Evolutionary conservation across 208 protist species (phyloP), one percentile per base, ranked within the genome.

Genomic region (Wallacemonas rigidus): DNA sequence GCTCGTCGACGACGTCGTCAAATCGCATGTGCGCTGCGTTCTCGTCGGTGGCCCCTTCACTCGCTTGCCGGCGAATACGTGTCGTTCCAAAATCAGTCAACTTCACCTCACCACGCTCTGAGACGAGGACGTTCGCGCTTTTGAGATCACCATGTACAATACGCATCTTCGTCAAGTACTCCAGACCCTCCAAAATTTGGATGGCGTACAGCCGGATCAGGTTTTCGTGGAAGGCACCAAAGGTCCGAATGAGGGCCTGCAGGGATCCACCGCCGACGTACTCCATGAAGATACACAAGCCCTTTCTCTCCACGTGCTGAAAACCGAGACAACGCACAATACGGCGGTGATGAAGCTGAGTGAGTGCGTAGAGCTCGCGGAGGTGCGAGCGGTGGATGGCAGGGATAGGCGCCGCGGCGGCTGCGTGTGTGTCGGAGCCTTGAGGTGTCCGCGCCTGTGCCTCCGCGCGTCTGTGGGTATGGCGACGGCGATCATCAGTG

Each of bases 71-170:
- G 12, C 77, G 69, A 44, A 86, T 81, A 17, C 80, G 77, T 64
- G 80, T 89, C 4, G 85, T 94, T 39, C 96, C 96, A 83, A 98
- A 98, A 70, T 98, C 96, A 11, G 92, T 89, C 55, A 98, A 77
- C 76, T 98, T 98, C 15, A 98, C 80, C 40, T 74, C 81, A 53
- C 93, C 88, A 26, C 81, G 76, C 58, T 93, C 85, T 12, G 80
- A 89, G 9, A 97, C 81, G 8, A 97, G 79, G 39, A 98, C 81
- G 74, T 98, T 97, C 7, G 86, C 88, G 63, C 88, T 89, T 78
- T 97, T 97, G 8, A 97, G 63, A 61, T 97, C 92, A 40, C 94
- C 85, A 70, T 97, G 90, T 48, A 97, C 83, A 26, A 96, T 83
- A 44, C 77, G 67, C 62, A 82, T 77, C 48, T 75, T 61, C 6